These are phyloP conservation scores for Apiospora koreana DNA, from an alignment of 2,329 filamentous ascomycete genomes.

Conservation along the genomic window DNA sequence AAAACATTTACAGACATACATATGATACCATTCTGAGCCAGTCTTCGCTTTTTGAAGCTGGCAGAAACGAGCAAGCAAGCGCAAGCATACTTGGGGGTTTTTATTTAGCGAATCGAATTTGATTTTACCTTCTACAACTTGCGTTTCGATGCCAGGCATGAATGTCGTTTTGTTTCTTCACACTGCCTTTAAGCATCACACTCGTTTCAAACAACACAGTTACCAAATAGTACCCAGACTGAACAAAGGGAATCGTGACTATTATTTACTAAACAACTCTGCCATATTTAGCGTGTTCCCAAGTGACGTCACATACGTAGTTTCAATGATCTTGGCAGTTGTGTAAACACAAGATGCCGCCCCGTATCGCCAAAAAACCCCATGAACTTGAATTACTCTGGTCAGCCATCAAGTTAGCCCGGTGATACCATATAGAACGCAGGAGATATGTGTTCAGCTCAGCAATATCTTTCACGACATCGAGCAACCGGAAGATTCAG, in stretches of 20 bases:
- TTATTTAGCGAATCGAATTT: neutral
- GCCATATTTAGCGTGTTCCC: neutral
- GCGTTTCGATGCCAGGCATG: neutral
- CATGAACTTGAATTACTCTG: too few species aligned
- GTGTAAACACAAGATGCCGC: too few species aligned
- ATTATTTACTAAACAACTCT: too few species aligned
- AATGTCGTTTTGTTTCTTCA: neutral
- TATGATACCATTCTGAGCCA: slow-evolving; percentile 8
- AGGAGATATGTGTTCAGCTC: too few species aligned
- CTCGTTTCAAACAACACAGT: neutral
- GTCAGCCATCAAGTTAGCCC: too few species aligned
- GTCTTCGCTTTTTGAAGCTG: neutral
- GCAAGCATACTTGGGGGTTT: slow-evolving; percentile 1
- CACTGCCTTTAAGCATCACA: neutral
- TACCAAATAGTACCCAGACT: neutral
- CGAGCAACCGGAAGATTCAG: too few species aligned
- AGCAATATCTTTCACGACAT: too few species aligned
- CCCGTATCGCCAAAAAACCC: too few species aligned
- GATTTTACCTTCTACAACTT: neutral
- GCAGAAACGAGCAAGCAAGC: slow-evolving; percentile 3
- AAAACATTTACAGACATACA: slow-evolving; percentile 1
- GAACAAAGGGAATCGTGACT: neutral
- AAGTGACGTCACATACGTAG: neutral
- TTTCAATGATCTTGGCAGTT: too few species aligned
- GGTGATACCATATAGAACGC: too few species aligned